phyloP scores from a whole-genome alignment of 805 yeast genomes.

The Ogataea angusta region DNA sequence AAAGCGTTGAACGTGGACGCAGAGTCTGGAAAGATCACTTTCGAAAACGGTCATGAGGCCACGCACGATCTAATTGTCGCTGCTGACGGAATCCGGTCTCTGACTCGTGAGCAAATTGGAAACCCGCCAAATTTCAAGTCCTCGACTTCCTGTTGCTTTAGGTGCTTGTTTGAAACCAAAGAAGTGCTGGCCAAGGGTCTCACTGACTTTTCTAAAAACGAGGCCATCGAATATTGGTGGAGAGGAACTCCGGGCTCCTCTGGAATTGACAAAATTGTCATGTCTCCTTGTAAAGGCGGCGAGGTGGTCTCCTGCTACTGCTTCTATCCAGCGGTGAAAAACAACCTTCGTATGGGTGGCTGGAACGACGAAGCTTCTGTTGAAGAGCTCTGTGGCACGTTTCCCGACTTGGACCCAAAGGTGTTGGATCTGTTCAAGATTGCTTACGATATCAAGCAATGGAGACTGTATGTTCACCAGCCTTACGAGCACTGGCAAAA shows the following conservation, averaged over 20 bases:
- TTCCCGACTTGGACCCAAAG: conserved; percentile 23
- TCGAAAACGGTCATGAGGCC: conserved; percentile 26
- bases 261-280: conserved; percentile 25
- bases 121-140: conserved; percentile 17
- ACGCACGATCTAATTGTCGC: conserved; percentile 30
- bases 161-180: conserved; percentile 25
- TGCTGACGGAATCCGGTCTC: conserved; percentile 33
- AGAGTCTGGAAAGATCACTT: conserved; percentile 24
- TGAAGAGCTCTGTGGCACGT: conserved; percentile 19
- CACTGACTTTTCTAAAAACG: conserved; percentile 24
- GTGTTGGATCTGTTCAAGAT: conserved; percentile 24
- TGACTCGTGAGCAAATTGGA: conserved; percentile 24
- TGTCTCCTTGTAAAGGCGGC: conserved; percentile 26
- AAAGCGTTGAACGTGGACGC: conserved; percentile 23
- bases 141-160: conserved; percentile 26
- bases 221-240: conserved; percentile 30
- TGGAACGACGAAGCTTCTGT: conserved; percentile 26
- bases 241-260: conserved; percentile 19
- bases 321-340: conserved; percentile 24
- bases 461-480: conserved; percentile 28
- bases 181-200: conserved; percentile 21
- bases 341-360: conserved; percentile 20
- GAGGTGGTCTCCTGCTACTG: conserved; percentile 28
- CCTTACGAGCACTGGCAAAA: conserved; percentile 25
- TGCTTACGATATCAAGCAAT: conserved; percentile 29